Conservation (phyloP, 495 filamentous ascomycete genomes). For the Hypoxylon cercidicola region DNA sequence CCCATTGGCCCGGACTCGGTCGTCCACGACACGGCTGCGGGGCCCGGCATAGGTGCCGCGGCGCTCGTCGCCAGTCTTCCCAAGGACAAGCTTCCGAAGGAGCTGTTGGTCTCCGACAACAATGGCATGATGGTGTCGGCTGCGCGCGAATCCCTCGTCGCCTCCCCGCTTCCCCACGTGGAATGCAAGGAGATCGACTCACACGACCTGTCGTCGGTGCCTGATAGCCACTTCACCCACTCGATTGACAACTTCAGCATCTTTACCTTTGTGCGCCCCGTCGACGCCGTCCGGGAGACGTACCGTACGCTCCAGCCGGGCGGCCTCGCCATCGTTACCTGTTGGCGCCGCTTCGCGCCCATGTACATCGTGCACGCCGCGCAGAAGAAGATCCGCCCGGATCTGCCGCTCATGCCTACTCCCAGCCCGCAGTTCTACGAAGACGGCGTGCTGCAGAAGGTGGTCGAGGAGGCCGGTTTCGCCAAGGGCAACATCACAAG, state of each 20-base stretch:
- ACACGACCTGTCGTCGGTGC: conserved; percentile 34
- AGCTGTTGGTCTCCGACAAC: conserved; percentile 46
- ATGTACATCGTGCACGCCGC: conserved; percentile 42
- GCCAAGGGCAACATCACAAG: conserved; percentile 27
- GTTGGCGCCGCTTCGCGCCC: conserved; percentile 47
- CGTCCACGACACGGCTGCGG: conserved; percentile 51
- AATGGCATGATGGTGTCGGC: conserved; percentile 39
- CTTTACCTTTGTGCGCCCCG: conserved; percentile 46
- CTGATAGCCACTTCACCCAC: conserved; percentile 50
- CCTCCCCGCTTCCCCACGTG: conserved; percentile 30
- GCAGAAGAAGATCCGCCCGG: conserved; percentile 42
- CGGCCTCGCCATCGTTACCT: conserved; percentile 49
- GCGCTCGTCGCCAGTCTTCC: conserved; percentile 38
- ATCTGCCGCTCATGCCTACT: conserved; percentile 40
- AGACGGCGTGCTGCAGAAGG: conserved; percentile 39
- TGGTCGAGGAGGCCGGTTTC: conserved; percentile 43
- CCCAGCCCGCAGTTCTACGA: conserved; percentile 42
- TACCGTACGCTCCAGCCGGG: conserved; percentile 50
- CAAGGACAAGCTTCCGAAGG: conserved; percentile 37
- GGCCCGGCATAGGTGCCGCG: conserved; percentile 47
- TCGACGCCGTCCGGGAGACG: conserved; percentile 41
- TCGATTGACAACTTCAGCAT: conserved; percentile 53
- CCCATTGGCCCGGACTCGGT: conserved; percentile 41
- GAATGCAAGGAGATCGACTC: conserved; percentile 40
- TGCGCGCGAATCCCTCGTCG: conserved; percentile 35